A percentile compares a stretch with the other conserved stretches of the same genome.
Evolutionary conservation across 768 basidiomycete genomes (phyloP).

Genomic region (Pisolithus tinctorius): DNA sequence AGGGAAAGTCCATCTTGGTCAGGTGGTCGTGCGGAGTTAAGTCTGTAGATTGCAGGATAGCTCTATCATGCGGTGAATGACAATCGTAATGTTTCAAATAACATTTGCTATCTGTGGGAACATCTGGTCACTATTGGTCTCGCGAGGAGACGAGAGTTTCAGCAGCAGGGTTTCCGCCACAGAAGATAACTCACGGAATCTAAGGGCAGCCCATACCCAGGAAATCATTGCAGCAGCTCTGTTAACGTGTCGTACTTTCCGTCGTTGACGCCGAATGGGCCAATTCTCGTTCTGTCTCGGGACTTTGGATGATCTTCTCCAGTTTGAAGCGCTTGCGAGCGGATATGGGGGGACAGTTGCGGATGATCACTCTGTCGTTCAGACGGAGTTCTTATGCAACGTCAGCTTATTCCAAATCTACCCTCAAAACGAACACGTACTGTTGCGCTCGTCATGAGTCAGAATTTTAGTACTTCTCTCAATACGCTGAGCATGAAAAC

Average conservation of each 20-base stretch:
- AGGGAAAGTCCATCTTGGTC: not conserved
- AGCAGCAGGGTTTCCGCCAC: not conserved
- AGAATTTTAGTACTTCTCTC: constrained; percentile 74
- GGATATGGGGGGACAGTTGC: constrained; percentile 77
- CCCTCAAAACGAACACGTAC: constrained; percentile 35
- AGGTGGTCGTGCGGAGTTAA: not conserved
- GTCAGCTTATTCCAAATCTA: constrained; percentile 4
- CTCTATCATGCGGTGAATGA: not conserved
- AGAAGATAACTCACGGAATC: not conserved
- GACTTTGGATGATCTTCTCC: constrained; percentile 61
- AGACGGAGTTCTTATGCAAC: constrained; percentile 46
- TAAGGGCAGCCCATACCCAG: not conserved
- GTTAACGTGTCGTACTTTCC: not conserved
- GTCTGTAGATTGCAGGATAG: not conserved
- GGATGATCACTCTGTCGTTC: constrained; percentile 70
- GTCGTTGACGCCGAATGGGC: constrained; percentile 10
- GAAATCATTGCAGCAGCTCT: not conserved
- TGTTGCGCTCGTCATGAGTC: constrained; percentile 65
- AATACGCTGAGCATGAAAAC: constrained; percentile 43
- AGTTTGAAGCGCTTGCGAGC: constrained; percentile 72
- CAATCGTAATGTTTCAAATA: not conserved
- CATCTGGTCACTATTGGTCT: too few relatives aligned
- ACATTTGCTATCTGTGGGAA: too few relatives aligned
- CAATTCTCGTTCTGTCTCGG: constrained; percentile 52
- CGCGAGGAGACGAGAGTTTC: not conserved